Percentiles rank a stretch among this genome's conserved stretches.
Evolutionary conservation across 2,329 filamentous ascomycete genomes (phyloP).

Genomic region (Beauveria australis): DNA sequence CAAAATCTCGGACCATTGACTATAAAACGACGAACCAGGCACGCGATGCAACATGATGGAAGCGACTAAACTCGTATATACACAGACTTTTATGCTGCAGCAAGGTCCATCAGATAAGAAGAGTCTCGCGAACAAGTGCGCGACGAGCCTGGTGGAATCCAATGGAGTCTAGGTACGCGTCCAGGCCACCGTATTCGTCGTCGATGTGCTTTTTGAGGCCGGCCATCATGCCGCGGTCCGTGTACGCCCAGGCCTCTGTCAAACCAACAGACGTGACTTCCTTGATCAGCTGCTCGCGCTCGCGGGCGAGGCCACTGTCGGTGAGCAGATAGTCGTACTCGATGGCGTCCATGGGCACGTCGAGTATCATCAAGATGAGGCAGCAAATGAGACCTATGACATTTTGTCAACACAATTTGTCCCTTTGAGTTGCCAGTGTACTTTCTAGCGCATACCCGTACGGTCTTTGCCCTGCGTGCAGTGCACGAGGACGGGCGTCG

Average conservation of each 20-base stretch:
- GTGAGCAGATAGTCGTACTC: conserved; percentile 65
- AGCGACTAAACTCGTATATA: too few species aligned
- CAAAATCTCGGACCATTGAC: too few species aligned
- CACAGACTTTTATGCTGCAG: neutral
- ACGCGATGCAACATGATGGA: too few species aligned
- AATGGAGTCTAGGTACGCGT: conserved; percentile 55
- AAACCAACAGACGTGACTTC: conserved; percentile 67
- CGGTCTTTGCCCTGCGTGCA: conserved; percentile 89
- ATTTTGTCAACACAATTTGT: neutral
- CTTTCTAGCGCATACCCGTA: conserved; percentile 20
- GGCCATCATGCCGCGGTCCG: conserved; percentile 55
- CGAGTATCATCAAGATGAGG: conserved; percentile 57
- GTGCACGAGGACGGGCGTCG: conserved; percentile 63
- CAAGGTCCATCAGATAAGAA: conserved; percentile 30
- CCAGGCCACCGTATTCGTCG: conserved; percentile 55
- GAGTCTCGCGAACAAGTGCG: conserved; percentile 28
- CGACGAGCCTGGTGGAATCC: conserved; percentile 45
- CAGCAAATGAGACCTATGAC: conserved; percentile 57
- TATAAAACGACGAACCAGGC: too few species aligned
- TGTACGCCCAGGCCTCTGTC: conserved; percentile 62
- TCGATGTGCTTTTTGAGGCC: conserved; percentile 50
- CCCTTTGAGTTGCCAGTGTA: too few species aligned
- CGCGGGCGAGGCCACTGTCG: conserved; percentile 47
- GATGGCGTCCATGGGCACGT: conserved; percentile 50
- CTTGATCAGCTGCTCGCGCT: conserved; percentile 53